Percentiles rank a stretch among this genome's conserved stretches.
These are phyloP conservation scores for California macrophylla DNA, from an alignment of 441 rosid genomes.

Conservation along the genomic window DNA sequence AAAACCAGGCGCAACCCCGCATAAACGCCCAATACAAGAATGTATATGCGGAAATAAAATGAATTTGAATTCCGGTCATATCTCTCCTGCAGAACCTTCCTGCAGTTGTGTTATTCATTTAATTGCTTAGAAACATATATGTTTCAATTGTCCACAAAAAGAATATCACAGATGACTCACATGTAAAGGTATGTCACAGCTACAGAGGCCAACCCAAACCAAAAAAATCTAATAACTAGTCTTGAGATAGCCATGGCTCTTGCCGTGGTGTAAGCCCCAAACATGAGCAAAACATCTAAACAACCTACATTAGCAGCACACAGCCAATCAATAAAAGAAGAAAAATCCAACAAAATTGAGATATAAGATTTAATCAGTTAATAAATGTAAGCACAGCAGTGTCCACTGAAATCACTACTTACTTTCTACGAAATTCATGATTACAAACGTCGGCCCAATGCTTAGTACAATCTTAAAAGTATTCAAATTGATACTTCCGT, in stretches of 20 bases:
- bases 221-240: constrained; percentile 78
- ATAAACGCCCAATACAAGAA: constrained; percentile 81
- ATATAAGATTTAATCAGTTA: constrained; percentile 8
- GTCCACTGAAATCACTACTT: constrained; percentile 21
- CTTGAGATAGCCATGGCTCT: constrained; percentile 99
- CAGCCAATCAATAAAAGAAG: constrained; percentile 16
- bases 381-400: constrained; percentile 13
- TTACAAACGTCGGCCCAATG: constrained; percentile 75
- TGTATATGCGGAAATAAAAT: constrained; percentile 71
- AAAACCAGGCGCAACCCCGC: constrained; percentile 65
- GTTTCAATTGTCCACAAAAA: not conserved
- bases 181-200: constrained; percentile 66
- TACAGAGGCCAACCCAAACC: constrained; percentile 74
- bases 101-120: constrained; percentile 31
- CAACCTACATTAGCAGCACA: constrained; percentile 42
- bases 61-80: constrained; percentile 49
- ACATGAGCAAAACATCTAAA: constrained; percentile 88
- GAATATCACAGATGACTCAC: constrained; percentile 40
- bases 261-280: constrained; percentile 84
- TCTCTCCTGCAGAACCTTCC: constrained; percentile 75
- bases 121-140: constrained; percentile 6
- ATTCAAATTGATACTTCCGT: constrained; percentile 47
- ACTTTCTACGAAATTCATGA: constrained; percentile 92
- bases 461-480: constrained; percentile 82
- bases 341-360: constrained; percentile 15